Evolutionary conservation across 805 yeast genomes (phyloP).

Genomic region (Candida insectorum): DNA sequence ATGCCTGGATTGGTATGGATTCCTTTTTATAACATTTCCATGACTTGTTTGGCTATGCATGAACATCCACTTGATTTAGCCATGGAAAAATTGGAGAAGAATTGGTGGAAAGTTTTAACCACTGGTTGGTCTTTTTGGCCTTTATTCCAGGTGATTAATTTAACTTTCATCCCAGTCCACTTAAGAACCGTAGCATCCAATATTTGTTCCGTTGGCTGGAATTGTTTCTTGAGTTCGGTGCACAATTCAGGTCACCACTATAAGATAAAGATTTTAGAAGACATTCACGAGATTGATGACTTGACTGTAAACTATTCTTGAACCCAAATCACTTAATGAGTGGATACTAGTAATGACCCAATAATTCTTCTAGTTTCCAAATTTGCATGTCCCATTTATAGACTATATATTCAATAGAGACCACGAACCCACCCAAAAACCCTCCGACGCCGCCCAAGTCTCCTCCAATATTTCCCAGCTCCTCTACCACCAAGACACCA

Average conservation of each 20-base stretch:
- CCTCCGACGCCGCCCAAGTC: too few relatives aligned
- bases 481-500: too few relatives aligned
- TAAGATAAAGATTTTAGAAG: slow-evolving; percentile 33
- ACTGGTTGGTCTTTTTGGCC: slow-evolving; percentile 45
- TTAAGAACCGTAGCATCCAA: slow-evolving; percentile 35
- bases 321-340: too few relatives aligned
- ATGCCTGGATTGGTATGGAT: slow-evolving; percentile 39
- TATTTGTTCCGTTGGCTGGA: slow-evolving; percentile 42
- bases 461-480: too few relatives aligned
- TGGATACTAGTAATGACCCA: too few relatives aligned
- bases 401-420: too few relatives aligned
- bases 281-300: slow-evolving; percentile 37
- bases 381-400: too few relatives aligned
- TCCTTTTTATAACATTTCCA: slow-evolving; percentile 39
- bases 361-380: too few relatives aligned
- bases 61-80: slow-evolving; percentile 32
- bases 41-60: slow-evolving; percentile 34
- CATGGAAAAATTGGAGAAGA: slow-evolving; percentile 27
- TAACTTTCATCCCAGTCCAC: slow-evolving; percentile 38
- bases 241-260: slow-evolving; percentile 48
- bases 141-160: slow-evolving; percentile 33
- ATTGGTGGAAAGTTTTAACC: slow-evolving; percentile 40
- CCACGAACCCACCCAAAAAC: too few relatives aligned
- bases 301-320: slow-evolving; percentile 5
- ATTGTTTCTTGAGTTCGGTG: slow-evolving; percentile 38